Evolutionary conservation across 2,329 filamentous ascomycete genomes (phyloP), one percentile per base, ranked within the genome.

Genomic region (Cadophora sp.): DNA sequence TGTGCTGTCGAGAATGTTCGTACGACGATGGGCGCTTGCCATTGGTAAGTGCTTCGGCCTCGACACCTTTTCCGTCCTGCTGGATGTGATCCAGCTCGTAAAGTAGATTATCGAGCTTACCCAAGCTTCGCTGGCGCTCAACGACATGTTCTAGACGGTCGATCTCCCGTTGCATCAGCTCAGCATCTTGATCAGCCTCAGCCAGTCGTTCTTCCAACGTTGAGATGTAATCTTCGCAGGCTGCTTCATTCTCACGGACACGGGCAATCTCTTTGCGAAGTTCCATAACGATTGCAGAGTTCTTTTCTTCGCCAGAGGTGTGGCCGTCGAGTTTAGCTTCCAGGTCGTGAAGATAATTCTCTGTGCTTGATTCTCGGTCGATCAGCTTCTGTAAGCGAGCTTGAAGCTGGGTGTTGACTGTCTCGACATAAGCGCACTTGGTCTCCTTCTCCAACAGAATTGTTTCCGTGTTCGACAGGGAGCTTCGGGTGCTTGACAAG

Each of bases 151-250:
- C 96, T 14, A 99, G 84, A 41, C 95, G 89, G 75, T 97, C 93
- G 70, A 99, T 92, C 76, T 99, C 96, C 43, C 95, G 92, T 78
- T 97, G 94, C 95, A 99, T 97, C 68, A 97, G 83, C 78, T 98
- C 96, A 71, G 93, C 89, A 77, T 99, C 96, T 78, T 98, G 95
- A 75, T 99, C 96, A 2, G 95, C 91, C 79, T 99, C 96, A 0
- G 96, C 96, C 9, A 99, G 86, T 24, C 95, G 91, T 80, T 98
- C 96, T 78, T 99, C 96, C 13, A 99, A 83, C 0, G 94, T 98
- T 0, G 95, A 97, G 62, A 99, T 98, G 78, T 99, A 99, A 72
- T 98, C 96, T 78, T 99, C 96, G 72, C 90, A 94, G 47, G 91
- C 91, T 3, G 90, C 87, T 81, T 99, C 96, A 73, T 94, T 97